Evolutionary conservation across 768 basidiomycete genomes (phyloP).

Genomic region (Crepidotus variabilis): DNA sequence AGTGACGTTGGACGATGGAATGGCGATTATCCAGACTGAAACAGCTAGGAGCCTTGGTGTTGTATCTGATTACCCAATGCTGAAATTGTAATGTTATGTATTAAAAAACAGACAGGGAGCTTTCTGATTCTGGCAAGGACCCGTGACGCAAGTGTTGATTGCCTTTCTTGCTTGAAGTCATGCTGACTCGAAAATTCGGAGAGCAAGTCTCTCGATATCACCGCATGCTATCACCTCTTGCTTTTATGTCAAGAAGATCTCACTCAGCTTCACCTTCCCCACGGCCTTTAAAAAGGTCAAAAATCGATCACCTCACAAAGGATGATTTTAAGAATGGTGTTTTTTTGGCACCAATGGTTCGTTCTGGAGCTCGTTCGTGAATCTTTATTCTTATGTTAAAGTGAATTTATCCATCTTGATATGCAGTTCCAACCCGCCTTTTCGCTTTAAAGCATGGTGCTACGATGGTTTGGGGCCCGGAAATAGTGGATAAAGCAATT

Average conservation of each 20-base stretch:
- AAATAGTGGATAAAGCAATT: slow-evolving; percentile 95
- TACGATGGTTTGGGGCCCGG: slow-evolving; percentile 93
- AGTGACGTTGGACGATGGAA: too few species aligned
- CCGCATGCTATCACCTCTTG: neutral
- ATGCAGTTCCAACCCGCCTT: slow-evolving; percentile 79
- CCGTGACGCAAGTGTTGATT: neutral
- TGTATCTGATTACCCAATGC: too few species aligned
- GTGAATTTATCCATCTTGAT: slow-evolving; percentile 5
- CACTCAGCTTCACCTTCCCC: slow-evolving; percentile 45
- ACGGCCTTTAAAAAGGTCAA: slow-evolving; percentile 50
- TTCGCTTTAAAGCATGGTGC: slow-evolving; percentile 92
- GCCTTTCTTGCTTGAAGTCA: neutral
- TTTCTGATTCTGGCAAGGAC: too few species aligned
- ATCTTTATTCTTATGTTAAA: slow-evolving; percentile 13
- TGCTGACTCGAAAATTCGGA: neutral
- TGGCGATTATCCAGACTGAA: too few species aligned
- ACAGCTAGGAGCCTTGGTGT: too few species aligned
- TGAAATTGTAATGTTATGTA: too few species aligned
- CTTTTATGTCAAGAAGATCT: slow-evolving; percentile 49
- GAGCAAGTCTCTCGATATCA: slow-evolving; percentile 1
- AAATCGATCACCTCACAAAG: slow-evolving; percentile 53
- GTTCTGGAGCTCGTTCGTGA: slow-evolving; percentile 80
- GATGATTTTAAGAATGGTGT: slow-evolving; percentile 86
- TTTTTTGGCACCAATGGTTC: slow-evolving; percentile 98
- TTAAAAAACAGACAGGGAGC: too few species aligned